Conservation (phyloP, 208 protist species). For the Trypanosoma congolense region DNA sequence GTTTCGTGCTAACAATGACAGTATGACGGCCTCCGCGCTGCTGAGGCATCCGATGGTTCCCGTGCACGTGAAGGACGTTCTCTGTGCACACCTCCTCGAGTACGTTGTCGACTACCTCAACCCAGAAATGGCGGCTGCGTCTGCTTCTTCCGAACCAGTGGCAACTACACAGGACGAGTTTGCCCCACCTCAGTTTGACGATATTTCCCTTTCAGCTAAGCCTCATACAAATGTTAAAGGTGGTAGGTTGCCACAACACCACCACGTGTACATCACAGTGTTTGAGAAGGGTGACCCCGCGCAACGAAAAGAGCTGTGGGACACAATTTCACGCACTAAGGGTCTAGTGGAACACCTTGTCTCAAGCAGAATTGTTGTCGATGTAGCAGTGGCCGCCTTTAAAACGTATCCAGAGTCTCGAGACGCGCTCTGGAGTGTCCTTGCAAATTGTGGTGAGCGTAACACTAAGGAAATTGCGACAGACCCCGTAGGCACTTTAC, state of each 20-base stretch:
- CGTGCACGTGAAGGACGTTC: slow-evolving; percentile 60
- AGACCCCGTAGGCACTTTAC: slow-evolving; percentile 60
- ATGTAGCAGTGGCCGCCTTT: slow-evolving; percentile 28
- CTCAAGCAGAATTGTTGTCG: slow-evolving; percentile 25
- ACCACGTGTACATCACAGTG: slow-evolving; percentile 50
- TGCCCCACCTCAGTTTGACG: slow-evolving; percentile 69
- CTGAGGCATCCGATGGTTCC: slow-evolving; percentile 56
- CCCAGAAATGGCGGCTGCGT: slow-evolving; percentile 4
- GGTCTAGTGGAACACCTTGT: slow-evolving; percentile 38
- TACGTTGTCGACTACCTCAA: slow-evolving; percentile 61
- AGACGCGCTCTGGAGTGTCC: slow-evolving; percentile 10
- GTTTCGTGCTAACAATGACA: slow-evolving; percentile 44
- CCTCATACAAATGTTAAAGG: background rate
- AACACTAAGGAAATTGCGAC: slow-evolving; percentile 36
- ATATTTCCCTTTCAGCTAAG: slow-evolving; percentile 2
- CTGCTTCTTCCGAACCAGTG: background rate
- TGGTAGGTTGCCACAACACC: slow-evolving; percentile 21
- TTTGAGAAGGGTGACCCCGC: slow-evolving; percentile 71
- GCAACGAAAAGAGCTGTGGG: slow-evolving; percentile 62
- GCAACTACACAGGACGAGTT: slow-evolving; percentile 37
- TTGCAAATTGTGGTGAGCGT: slow-evolving; percentile 10
- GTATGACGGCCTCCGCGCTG: slow-evolving; percentile 63
- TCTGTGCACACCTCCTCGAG: slow-evolving; percentile 68
- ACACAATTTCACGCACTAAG: slow-evolving; percentile 17
- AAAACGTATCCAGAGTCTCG: slow-evolving; percentile 20